phyloP scores from a whole-genome alignment of 148 eudicot genomes.

The Rhododendron henanense region DNA sequence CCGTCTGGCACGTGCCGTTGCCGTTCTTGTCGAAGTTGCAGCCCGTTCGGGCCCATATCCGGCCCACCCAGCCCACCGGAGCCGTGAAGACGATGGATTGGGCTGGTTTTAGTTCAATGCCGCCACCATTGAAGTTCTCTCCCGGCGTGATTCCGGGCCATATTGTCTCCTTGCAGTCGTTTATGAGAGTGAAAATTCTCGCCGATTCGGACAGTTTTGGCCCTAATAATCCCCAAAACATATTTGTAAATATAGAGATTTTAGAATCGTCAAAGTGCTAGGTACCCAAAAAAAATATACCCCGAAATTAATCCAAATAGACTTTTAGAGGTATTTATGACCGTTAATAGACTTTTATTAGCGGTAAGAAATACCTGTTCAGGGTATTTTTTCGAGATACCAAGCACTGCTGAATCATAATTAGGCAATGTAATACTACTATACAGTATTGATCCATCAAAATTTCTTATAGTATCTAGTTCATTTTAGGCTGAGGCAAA shows the following conservation, averaged over 20 bases:
- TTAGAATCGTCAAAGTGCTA: too few species aligned
- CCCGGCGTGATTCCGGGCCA: constrained; percentile 24
- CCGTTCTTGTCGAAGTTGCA: constrained; percentile 22
- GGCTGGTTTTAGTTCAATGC: constrained; percentile 14
- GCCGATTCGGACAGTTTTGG: constrained; percentile 36
- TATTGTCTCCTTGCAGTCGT: constrained; percentile 27
- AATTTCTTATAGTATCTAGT: neutral
- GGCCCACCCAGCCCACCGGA: constrained; percentile 17
- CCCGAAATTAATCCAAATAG: too few species aligned
- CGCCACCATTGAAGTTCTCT: constrained; percentile 26
- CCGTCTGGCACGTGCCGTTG: constrained; percentile 18
- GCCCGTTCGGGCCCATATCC: constrained; percentile 23
- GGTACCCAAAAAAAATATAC: too few species aligned
- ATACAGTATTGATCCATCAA: neutral
- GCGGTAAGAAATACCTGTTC: too few species aligned
- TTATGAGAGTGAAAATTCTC: constrained; percentile 40
- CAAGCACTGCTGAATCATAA: neutral
- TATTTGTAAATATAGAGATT: neutral
- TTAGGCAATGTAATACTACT: neutral
- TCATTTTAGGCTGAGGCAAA: neutral
- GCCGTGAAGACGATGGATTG: constrained; percentile 23
- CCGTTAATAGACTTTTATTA: too few species aligned
- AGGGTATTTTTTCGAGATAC: too few species aligned
- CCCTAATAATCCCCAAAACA: constrained; percentile 25
- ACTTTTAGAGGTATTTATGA: too few species aligned